phyloP scores from a whole-genome alignment of 2,329 filamentous ascomycete genomes.

The Xylaria hypoxylon region DNA sequence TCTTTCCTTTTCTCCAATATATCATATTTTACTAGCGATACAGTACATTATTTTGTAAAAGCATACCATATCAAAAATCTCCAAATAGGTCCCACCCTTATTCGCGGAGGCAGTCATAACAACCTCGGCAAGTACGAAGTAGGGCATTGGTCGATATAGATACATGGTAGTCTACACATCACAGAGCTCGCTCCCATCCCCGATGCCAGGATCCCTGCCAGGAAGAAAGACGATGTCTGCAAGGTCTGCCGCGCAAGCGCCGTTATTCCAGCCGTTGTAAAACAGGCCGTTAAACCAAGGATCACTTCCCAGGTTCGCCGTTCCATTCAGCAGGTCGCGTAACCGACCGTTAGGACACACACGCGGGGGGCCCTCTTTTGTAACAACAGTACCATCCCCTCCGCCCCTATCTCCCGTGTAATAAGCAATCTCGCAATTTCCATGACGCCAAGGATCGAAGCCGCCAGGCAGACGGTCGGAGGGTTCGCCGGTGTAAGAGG shows the following conservation, averaged over 20 bases:
- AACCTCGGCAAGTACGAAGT: background rate
- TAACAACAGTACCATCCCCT: constrained; percentile 10
- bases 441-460: constrained; percentile 50
- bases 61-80: too few relatives aligned
- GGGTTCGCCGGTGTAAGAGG: constrained; percentile 41
- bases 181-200: constrained; percentile 36
- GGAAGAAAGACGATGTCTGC: constrained; percentile 38
- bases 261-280: constrained; percentile 51
- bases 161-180: background rate
- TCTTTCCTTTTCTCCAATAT: too few relatives aligned
- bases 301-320: constrained; percentile 30
- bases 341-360: constrained; percentile 44
- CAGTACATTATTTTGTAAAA: too few relatives aligned
- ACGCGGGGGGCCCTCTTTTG: constrained; percentile 18
- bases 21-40: too few relatives aligned
- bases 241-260: constrained; percentile 45
- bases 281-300: constrained; percentile 44
- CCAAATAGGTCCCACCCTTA: too few relatives aligned
- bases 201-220: constrained; percentile 42
- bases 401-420: constrained; percentile 41
- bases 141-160: too few relatives aligned
- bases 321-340: constrained; percentile 34
- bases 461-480: constrained; percentile 46
- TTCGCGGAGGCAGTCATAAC: too few relatives aligned
- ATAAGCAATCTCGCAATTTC: constrained; percentile 48